phyloP scores from a whole-genome alignment of 169 alveolate genomes.

The Eimeria necatrix region DNA sequence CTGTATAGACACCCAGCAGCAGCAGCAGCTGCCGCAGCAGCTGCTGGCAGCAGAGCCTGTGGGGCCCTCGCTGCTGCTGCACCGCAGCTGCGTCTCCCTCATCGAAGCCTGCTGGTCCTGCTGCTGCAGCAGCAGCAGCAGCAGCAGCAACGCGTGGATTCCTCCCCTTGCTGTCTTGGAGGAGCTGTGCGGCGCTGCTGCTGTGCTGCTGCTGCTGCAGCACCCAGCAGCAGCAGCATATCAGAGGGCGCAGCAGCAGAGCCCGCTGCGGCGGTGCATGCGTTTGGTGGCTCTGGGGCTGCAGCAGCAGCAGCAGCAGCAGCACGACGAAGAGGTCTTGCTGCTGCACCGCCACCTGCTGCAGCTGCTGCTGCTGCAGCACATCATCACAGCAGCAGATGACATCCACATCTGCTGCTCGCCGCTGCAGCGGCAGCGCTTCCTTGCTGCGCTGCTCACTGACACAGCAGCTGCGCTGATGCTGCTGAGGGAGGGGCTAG shows the following conservation, averaged over 20 bases:
- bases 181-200: constrained; percentile 19
- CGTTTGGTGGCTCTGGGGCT: not conserved
- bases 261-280: not conserved
- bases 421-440: constrained; percentile 28
- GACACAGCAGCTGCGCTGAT: not conserved
- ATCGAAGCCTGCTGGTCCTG: not conserved
- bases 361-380: constrained; percentile 49
- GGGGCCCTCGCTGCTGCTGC: constrained; percentile 29
- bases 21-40: constrained; percentile 20
- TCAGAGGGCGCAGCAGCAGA: constrained; percentile 20
- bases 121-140: constrained; percentile 44
- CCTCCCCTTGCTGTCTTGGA: not conserved
- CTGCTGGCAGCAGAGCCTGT: constrained; percentile 22
- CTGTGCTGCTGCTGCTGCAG: constrained; percentile 15
- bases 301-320: not conserved
- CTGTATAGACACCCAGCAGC: not conserved
- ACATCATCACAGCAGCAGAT: not conserved
- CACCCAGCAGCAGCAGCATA: not conserved
- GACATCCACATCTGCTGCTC: constrained; percentile 2
- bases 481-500: constrained; percentile 15
- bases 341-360: constrained; percentile 20
- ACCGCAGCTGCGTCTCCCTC: not conserved
- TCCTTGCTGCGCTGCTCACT: constrained; percentile 8
- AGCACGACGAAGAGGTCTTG: not conserved
- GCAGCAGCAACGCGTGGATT: constrained; percentile 15